Evolutionary conservation across 73 alveolate genomes (phyloP).

Genomic region (Paraurostyla sp.): DNA sequence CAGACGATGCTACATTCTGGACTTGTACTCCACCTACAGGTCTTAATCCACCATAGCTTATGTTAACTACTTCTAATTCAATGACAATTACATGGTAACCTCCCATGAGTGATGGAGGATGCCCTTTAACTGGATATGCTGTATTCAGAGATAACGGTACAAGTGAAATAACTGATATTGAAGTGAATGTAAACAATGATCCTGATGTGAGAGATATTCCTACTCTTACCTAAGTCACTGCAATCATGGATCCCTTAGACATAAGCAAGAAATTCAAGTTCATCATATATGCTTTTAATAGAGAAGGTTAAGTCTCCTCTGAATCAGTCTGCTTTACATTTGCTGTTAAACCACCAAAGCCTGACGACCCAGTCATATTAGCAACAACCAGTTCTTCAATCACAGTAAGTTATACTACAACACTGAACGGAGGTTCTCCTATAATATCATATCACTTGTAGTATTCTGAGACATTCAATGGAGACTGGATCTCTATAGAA

Average conservation of each 20-base stretch:
- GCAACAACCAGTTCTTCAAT: constrained; percentile 46
- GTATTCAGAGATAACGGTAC: constrained; percentile 68
- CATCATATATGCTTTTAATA: constrained; percentile 51
- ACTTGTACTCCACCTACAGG: constrained; percentile 57
- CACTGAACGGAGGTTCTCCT: constrained; percentile 69
- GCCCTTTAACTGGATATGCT: constrained; percentile 75
- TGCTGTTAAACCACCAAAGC: constrained; percentile 67
- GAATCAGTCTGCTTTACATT: constrained; percentile 45
- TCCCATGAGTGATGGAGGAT: constrained; percentile 77
- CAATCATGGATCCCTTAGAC: neutral
- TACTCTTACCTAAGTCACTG: constrained; percentile 8
- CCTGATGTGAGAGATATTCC: constrained; percentile 23
- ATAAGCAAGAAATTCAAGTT: constrained; percentile 41
- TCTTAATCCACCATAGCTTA: neutral
- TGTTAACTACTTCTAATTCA: constrained; percentile 24
- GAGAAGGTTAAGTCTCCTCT: constrained; percentile 6
- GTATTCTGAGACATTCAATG: constrained; percentile 33
- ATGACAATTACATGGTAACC: constrained; percentile 72
- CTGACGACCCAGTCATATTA: constrained; percentile 51
- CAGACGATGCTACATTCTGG: constrained; percentile 12
- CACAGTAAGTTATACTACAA: constrained; percentile 6
- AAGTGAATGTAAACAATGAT: constrained; percentile 41
- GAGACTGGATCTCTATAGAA: constrained; percentile 28
- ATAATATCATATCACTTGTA: constrained; percentile 57
- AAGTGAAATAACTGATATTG: constrained; percentile 35